Evolutionary conservation across 345 rosid genomes (phyloP).

Genomic region (Hibiscus mutabilis): DNA sequence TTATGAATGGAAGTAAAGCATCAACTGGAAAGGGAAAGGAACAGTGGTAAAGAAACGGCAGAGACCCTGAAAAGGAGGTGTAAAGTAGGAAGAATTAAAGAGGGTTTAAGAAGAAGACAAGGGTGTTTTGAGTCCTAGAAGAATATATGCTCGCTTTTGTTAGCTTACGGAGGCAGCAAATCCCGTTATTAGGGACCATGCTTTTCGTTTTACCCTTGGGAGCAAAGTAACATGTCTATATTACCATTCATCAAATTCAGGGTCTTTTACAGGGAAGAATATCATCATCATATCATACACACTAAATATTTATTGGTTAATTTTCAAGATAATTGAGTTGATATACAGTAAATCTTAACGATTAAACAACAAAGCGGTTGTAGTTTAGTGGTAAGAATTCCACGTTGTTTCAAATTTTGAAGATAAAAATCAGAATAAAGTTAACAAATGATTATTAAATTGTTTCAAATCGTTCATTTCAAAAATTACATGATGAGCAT

Average conservation of each 20-base stretch:
- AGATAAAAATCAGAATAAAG: too few species aligned
- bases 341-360: rapidly evolving
- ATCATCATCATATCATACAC: too few species aligned
- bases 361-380: rapidly evolving
- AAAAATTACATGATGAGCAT: too few species aligned
- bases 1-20: not conserved
- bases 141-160: slow-evolving; percentile 15
- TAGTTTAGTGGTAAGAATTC: slow-evolving; percentile 75
- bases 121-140: slow-evolving; percentile 1
- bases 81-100: slow-evolving; percentile 12
- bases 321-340: too few species aligned
- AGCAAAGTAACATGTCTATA: not conserved
- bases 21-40: not conserved
- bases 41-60: not conserved
- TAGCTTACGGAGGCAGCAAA: not conserved
- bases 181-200: slow-evolving; percentile 16
- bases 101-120: slow-evolving; percentile 18
- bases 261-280: not conserved
- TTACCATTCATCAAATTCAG: too few species aligned
- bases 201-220: not conserved
- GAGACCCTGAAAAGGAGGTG: slow-evolving; percentile 14
- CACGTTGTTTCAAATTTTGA: too few species aligned
- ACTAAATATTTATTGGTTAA: too few species aligned
- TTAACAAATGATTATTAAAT: too few species aligned
- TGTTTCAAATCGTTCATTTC: too few species aligned